Percentiles rank a stretch among this genome's conserved stretches.
phyloP scores from a whole-genome alignment of 768 basidiomycete genomes.

The Tulasnella calospora region DNA sequence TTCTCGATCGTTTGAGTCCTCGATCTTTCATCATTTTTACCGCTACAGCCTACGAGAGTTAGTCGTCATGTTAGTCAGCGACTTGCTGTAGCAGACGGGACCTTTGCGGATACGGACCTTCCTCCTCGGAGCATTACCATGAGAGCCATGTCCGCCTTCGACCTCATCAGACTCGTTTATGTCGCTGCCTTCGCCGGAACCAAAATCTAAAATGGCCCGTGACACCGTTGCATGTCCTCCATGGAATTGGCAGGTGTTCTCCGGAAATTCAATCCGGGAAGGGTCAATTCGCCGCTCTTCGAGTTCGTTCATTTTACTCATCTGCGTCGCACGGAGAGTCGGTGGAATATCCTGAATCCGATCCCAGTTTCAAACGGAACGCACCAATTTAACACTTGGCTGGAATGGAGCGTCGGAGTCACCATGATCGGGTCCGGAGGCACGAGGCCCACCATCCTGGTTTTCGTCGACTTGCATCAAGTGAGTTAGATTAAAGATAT shows the following conservation, averaged over 20 bases:
- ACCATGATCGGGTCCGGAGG: neutral
- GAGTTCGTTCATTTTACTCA: neutral
- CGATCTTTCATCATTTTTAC: no score
- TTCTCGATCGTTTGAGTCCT: no score
- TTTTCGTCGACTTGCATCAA: no score
- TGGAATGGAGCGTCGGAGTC: neutral
- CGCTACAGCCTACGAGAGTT: no score
- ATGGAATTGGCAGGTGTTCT: neutral
- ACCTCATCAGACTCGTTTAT: no score
- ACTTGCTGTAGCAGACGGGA: no score
- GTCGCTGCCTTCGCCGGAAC: neutral
- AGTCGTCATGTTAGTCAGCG: no score
- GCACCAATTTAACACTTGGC: neutral
- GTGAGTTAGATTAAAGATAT: no score
- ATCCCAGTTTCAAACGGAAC: neutral
- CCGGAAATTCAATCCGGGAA: neutral
- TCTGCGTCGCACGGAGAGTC: neutral
- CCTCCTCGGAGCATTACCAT: no score
- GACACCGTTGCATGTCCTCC: neutral
- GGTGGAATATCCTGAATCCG: neutral
- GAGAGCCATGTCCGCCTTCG: no score
- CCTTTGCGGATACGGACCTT: no score
- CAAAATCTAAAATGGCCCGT: neutral
- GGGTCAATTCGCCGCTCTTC: neutral
- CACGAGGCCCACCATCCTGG: no score